Evolutionary conservation across 169 alveolate genomes (phyloP).

Genomic region (Toxoplasma gondii): DNA sequence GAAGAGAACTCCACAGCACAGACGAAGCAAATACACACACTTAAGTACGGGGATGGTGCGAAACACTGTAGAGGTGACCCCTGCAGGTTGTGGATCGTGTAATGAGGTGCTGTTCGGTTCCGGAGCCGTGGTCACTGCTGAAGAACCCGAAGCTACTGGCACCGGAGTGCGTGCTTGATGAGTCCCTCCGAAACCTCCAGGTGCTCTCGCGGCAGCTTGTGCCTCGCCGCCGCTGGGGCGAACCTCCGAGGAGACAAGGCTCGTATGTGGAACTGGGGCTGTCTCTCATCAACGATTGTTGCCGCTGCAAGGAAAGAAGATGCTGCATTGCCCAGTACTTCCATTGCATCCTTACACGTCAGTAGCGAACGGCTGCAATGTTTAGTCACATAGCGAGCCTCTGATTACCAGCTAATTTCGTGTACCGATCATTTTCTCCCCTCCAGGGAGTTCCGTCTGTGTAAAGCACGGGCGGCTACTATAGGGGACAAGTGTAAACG

Average conservation of each 20-base stretch:
- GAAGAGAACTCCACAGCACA: background rate
- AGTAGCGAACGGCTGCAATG: too few species aligned
- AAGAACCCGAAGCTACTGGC: background rate
- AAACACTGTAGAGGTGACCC: background rate
- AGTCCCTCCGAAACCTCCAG: background rate
- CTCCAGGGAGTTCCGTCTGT: too few species aligned
- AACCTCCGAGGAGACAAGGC: background rate
- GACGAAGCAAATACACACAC: background rate
- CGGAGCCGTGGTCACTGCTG: background rate
- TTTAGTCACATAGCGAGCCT: too few species aligned
- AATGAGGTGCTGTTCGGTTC: background rate
- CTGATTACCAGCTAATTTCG: too few species aligned
- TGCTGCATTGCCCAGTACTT: too few species aligned
- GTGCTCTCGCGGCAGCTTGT: background rate
- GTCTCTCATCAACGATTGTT: background rate
- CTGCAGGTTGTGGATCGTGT: background rate
- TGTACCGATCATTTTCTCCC: too few species aligned
- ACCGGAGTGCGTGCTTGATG: background rate
- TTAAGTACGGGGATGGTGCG: background rate
- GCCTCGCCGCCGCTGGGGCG: background rate
- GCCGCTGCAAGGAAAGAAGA: background rate
- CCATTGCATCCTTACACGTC: too few species aligned
- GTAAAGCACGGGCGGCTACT: too few species aligned
- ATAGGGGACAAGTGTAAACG: too few species aligned
- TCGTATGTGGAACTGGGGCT: background rate